Evolutionary conservation across 352 stramenopile genomes (phyloP).

Genomic region (Phytopythium mirpurense): DNA sequence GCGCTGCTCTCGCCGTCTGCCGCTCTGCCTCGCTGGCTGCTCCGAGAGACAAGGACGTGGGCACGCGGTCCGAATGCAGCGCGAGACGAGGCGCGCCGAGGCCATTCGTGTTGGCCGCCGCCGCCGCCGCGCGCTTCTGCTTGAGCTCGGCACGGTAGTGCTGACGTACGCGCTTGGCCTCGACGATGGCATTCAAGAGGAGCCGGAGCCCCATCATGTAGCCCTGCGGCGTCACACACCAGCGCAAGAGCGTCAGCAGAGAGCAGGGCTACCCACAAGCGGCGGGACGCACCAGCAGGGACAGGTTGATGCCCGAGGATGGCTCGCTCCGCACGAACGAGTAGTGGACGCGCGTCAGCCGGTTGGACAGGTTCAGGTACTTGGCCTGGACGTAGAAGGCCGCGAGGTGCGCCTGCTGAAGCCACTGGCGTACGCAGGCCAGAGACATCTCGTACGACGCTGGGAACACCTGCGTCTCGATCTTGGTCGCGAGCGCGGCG

Average conservation of each 20-base stretch:
- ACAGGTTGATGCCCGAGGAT: slow-evolving; percentile 51
- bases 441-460: slow-evolving; percentile 58
- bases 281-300: slow-evolving; percentile 35
- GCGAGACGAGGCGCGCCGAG: slow-evolving; percentile 6
- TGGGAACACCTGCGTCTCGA: slow-evolving; percentile 47
- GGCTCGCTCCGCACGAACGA: slow-evolving; percentile 71
- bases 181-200: slow-evolving; percentile 34
- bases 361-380: slow-evolving; percentile 70
- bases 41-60: slow-evolving; percentile 20
- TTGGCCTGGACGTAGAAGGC: slow-evolving; percentile 72
- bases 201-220: slow-evolving; percentile 78
- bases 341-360: slow-evolving; percentile 65
- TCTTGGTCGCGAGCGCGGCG: slow-evolving; percentile 23
- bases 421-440: slow-evolving; percentile 39
- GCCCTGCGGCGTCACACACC: slow-evolving; percentile 22
- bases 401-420: slow-evolving; percentile 52
- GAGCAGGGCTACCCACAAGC: not conserved
- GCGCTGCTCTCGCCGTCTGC: not conserved
- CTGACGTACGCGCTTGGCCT: slow-evolving; percentile 45
- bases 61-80: slow-evolving; percentile 34
- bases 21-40: slow-evolving; percentile 1
- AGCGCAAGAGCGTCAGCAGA: not conserved
- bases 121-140: slow-evolving; percentile 29
- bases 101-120: slow-evolving; percentile 6
- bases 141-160: slow-evolving; percentile 43